Base-by-base conservation (phyloP, 331 rosid genomes). In the Pyrus hybrid region DNA sequence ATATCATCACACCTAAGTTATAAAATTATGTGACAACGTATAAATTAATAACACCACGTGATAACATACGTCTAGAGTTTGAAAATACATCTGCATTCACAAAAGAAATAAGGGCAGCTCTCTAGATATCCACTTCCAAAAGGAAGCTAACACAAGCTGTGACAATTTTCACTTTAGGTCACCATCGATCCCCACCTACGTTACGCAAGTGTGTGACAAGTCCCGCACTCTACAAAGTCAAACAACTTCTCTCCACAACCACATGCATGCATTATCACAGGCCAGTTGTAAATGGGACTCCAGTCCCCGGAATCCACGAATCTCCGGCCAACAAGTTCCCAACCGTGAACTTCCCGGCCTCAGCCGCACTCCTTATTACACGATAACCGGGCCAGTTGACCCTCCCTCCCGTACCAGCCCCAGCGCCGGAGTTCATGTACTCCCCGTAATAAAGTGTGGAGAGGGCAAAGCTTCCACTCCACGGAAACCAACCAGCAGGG, bases 301-400 rank as follows among this genome's bases (percentile, higher is more conserved):
- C 80, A 20, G 86, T 72, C 14, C 25, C 67, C n/a, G 76, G 70
- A 79, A 85, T 70, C 88, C 88, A 85, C 1, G 57, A 47, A 4
- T 64, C 61, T 68, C 88, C 88, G 20, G 54, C 76, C 70, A 85
- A 60, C 45, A 82, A 80, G 13, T 71, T 80, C 9, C 78, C 74
- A 8, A 82, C 88, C 0, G 85, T 77, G 43, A 79, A 85, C 30
- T 75, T 54, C 13, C 20, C 79, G 4, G 88, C 88, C 80, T 76
- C 84, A 16, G 11, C 21, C 2, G 74, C 63, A 22, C 80, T 77
- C 5, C 43, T 73, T 13, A 85, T 69, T 0, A 76, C 88, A 60
- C 12, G 80, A 62, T 76, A 85, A 2, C 88, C 86, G 3, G 76
- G 70, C 88, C 86, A 85, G 5, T 18, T 75, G n/a, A 85, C 89